Base-by-base conservation (phyloP, 352 stramenopile species). In the Globisporangium yorkense region DNA sequence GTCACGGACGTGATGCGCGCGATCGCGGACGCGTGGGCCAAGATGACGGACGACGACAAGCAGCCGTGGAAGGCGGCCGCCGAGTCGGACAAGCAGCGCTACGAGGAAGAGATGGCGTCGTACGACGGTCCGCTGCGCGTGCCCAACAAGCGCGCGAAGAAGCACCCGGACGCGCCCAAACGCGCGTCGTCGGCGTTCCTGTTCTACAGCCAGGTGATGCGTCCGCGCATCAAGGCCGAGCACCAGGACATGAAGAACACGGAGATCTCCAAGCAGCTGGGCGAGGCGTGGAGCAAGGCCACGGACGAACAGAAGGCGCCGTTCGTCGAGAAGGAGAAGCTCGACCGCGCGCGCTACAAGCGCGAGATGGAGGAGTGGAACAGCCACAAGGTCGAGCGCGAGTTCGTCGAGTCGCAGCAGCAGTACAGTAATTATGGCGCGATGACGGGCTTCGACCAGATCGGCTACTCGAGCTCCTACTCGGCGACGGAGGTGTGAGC, bases 211-310 rank as follows among this genome's bases (percentile, higher is more conserved):
- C 82, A 97, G 56, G 87, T 92, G 21, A 96, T 96, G 73, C 77
- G 92, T 16, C 73, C 83, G 31, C 67, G 81, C 29, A 92, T 98
- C 48, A 97, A 98, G 70, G 68, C 81, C 3, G 81, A 97, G 53
- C 87, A 98, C 71, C 92, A 92, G 46, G 86, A 96, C 53, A 97
- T 98, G 86, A 96, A 96, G 61, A 98, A 98, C 70, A 97, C 92
- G 64, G 94, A 98, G 55, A 96, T 98, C 63, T 98, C 93, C 12
- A 93, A 96, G 67, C 77, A 97, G 51, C 68, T 98, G 27, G 94
- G 94, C 21, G 90, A 98, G 62, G 84, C 90, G 5, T 98, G 95
- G 94, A 58, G 72, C 41, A 96, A 96, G 61, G 80, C 89, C n/a
- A 94, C 80, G 37, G 79, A 96, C 35, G 82, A 94, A 56, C 89